Base-by-base conservation (phyloP, 169 alveolate species). In the Plasmodium ovale region DNA sequence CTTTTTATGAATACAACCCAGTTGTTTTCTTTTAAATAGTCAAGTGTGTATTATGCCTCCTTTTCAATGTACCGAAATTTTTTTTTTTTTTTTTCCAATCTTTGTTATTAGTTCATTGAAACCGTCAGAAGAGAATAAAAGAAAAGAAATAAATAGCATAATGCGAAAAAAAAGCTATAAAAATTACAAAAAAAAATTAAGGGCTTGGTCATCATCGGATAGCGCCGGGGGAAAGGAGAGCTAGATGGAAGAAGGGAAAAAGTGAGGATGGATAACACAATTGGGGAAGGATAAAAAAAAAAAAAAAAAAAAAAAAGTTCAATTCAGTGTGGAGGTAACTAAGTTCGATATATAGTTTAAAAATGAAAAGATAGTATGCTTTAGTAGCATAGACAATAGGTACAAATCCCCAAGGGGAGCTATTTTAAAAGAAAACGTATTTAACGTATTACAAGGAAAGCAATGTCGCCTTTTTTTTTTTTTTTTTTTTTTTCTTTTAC, bases 191-290 rank as follows among this genome's bases (percentile, higher is more conserved):
- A 74, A 74, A 51, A 65, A 65, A 31, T 21, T 74, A 47, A 64
- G 88, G 33, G 74, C 77, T 5, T 74, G 72, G 77, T 62, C 72
- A 14, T 53, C 74, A 16, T 74, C 73, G 29, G 88, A 74, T 51
- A 74, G 88, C 19, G 64, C 25, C 1, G 42, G 35, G 42, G 51
- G 54, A 19, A 69, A 25, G 33, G 87, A 54, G 27, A 29, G 33
- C 19, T 44, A 33, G 19, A 59, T 25, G 54, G 49, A 23, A 10
- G 60, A 51, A 54, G 59, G 62, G 59, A 16, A 21, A 51, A 53
- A 6, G 37, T 33, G 33, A 12, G n/a, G 31, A 47, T 27, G 31
- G 27, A 44, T 10, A 44, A 44, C 12, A 10, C 19, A 5, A 12
- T 12, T 44, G 56, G 4, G 25, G 16, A 67, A 60, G 6, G 21